Percentiles rank a stretch among this genome's conserved stretches.
Evolutionary conservation across 441 rosid species (phyloP).

Genomic region (Melastoma candidum): DNA sequence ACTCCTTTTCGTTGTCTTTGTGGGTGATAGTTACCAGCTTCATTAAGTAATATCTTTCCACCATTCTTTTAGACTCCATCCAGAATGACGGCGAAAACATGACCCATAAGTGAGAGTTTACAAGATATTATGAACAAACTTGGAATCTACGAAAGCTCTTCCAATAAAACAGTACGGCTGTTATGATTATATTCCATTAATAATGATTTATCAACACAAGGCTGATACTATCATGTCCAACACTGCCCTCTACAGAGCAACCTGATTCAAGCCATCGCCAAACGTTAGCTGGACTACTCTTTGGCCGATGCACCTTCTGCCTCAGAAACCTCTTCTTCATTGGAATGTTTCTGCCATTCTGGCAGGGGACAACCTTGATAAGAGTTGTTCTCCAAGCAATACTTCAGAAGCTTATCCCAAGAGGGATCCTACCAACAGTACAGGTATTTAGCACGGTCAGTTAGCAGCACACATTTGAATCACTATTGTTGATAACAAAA

Average conservation of each 20-base stretch:
- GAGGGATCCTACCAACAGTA: constrained; percentile 24
- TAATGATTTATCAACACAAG: too few relatives aligned
- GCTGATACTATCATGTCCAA: too few relatives aligned
- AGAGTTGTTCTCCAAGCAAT: constrained; percentile 27
- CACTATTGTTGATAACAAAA: neutral
- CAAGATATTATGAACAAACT: too few relatives aligned
- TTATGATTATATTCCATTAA: too few relatives aligned
- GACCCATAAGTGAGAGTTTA: too few relatives aligned
- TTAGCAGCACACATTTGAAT: neutral
- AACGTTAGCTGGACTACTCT: neutral
- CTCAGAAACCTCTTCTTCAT: neutral
- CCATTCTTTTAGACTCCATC: too few relatives aligned
- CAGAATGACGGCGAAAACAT: too few relatives aligned
- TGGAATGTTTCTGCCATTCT: constrained; percentile 3
- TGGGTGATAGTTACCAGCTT: too few relatives aligned
- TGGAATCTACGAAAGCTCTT: too few relatives aligned
- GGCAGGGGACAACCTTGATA: constrained; percentile 32
- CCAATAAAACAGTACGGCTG: too few relatives aligned
- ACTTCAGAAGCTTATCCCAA: constrained; percentile 36
- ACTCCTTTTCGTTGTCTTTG: too few relatives aligned
- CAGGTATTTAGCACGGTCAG: neutral
- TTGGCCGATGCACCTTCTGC: neutral
- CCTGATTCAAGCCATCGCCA: neutral
- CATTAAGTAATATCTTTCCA: too few relatives aligned
- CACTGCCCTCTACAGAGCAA: neutral